phyloP scores from a whole-genome alignment of 129 eudicot species.

The Lactuca sativa region DNA sequence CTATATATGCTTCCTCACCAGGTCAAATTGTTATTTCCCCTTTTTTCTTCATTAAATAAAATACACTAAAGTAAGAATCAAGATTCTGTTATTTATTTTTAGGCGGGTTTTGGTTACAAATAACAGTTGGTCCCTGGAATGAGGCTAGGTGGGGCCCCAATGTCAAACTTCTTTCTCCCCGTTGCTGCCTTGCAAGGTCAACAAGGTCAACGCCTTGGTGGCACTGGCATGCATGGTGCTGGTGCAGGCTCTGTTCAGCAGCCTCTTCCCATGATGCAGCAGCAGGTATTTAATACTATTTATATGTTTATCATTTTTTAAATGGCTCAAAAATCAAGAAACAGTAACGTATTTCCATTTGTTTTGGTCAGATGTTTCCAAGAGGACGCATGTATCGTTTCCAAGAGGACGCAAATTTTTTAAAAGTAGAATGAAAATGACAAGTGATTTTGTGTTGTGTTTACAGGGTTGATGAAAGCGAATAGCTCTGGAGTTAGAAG shows the following conservation, averaged over 20 bases:
- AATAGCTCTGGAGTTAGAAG: no score
- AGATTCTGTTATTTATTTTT: not conserved
- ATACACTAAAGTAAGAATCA: no score
- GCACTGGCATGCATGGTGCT: constrained; percentile 59
- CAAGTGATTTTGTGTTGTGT: no score
- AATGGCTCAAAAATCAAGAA: no score
- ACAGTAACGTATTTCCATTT: no score
- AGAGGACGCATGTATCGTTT: constrained; percentile 59
- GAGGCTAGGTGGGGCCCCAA: constrained; percentile 69
- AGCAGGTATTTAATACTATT: constrained; percentile 32
- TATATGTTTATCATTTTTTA: no score
- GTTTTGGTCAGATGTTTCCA: constrained; percentile 51
- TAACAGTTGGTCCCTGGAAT: constrained; percentile 83
- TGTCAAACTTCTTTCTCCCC: constrained; percentile 68
- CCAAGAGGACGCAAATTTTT: no score
- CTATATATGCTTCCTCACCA: constrained; percentile 65
- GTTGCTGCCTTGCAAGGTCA: constrained; percentile 60
- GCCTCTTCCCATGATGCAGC: constrained; percentile 62
- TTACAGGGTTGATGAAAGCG: no score
- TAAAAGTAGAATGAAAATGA: no score
- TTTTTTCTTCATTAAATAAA: not conserved
- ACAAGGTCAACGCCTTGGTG: constrained; percentile 67
- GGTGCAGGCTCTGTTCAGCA: constrained; percentile 56
- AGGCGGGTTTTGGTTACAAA: constrained; percentile 79
- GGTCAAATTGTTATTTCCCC: constrained; percentile 14